Base-by-base conservation (phyloP, 306 rosid species). In the Rosa multiflora region DNA sequence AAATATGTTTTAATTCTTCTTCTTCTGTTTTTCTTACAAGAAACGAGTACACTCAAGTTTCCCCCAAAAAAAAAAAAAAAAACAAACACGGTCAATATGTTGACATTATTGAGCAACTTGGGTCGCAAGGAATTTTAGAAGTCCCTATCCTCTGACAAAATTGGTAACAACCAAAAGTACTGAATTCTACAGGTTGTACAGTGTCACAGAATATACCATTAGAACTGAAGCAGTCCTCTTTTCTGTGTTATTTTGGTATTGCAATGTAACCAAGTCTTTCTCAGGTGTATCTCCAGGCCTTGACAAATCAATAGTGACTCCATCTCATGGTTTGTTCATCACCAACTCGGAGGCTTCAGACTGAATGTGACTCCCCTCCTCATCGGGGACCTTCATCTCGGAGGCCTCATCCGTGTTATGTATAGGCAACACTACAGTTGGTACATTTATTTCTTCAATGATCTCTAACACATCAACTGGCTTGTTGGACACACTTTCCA, bases 381-480 rank as follows among this genome's bases (percentile, higher is more conserved):
- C 78, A 6, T 7, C 55, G 12, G 40, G 20, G 29, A 52, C 61
- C 59, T 52, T 51, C 77, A 20, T 20, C 51, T 55, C 21, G 4
- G 32, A 39, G 32, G 76, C 76, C 32, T 17, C 18, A 17, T 39
- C 3, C 10, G 32, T 35, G 61, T 47, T 29, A 5, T 35, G 67
- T 46, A n/a, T 70, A 18, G 53, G 8, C n/a, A 81, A 78, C 79
- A 44, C 67, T 63, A 75, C 47, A 43, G 76, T 69, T 66, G 79
- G 53, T 83, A 53, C 48, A 58, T 83, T 64, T 29, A 62, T 42
- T 66, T 73, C 72, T 47, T 76, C 74, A 42, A 21, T 51, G 10
- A 62, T 68, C 77, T 73, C 10, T 40, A 10, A n/a, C 70, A 73
- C 82, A 56, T 81, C 79, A 76, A 58, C 51, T 69, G 74, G 77